These are phyloP conservation scores for Colletotrichum acutatum DNA, from an alignment of 2,329 filamentous ascomycete species.

Conservation along the genomic window DNA sequence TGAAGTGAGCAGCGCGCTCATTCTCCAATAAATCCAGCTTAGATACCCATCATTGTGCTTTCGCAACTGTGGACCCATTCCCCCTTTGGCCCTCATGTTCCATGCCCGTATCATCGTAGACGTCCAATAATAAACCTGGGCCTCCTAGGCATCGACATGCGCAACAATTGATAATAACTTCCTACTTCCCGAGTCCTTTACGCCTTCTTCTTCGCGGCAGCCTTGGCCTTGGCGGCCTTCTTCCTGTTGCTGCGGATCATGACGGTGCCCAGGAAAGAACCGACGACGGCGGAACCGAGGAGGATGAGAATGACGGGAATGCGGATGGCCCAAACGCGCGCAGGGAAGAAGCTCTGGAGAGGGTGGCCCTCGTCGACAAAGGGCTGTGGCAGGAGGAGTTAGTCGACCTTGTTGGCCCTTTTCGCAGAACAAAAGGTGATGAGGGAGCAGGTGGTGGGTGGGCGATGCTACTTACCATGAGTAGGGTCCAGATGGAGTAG, in stretches of 20 bases:
- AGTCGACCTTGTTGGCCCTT: constrained; percentile 14
- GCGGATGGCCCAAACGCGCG: constrained; percentile 98
- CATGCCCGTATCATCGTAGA: neutral
- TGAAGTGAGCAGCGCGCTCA: constrained; percentile 15
- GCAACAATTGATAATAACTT: neutral
- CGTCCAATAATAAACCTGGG: neutral
- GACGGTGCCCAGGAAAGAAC: constrained; percentile 93
- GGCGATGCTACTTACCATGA: constrained; percentile 76
- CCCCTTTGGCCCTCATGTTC: neutral
- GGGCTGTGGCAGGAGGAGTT: constrained; percentile 67
- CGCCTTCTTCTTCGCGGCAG: constrained; percentile 86
- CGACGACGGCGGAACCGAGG: constrained; percentile 90
- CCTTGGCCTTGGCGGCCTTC: constrained; percentile 94
- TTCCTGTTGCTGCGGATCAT: constrained; percentile 99
- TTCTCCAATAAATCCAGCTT: constrained; percentile 31
- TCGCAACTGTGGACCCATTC: neutral
- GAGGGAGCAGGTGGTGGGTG: constrained; percentile 22
- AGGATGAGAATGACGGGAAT: constrained; percentile 97
- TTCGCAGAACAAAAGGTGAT: constrained; percentile 2
- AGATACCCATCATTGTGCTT: constrained; percentile 29
- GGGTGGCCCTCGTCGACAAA: constrained; percentile 97
- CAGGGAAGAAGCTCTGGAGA: constrained; percentile 94
- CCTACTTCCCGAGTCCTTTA: constrained; percentile 50
- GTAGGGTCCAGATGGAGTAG: constrained; percentile 96
- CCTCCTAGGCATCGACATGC: neutral